phyloP scores from a whole-genome alignment of 2,329 filamentous ascomycete genomes.

The Graphilbum fragrans region DNA sequence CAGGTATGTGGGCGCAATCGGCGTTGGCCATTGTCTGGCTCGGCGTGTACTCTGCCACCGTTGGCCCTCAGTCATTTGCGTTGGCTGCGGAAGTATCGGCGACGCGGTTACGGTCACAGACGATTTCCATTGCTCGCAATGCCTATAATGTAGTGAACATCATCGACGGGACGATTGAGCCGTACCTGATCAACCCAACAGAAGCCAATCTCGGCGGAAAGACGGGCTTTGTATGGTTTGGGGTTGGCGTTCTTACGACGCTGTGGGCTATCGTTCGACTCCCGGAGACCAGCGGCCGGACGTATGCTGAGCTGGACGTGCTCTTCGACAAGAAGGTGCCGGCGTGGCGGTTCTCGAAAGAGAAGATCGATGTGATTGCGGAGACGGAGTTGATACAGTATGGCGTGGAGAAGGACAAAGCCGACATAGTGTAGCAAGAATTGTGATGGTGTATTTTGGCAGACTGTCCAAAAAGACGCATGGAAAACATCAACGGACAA shows the following conservation, averaged over 20 bases:
- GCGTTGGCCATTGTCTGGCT: not conserved
- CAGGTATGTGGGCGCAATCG: not conserved
- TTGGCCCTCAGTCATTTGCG: slow-evolving; percentile 34
- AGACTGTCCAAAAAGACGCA: too few species aligned
- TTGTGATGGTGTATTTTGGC: too few species aligned
- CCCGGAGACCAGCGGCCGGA: slow-evolving; percentile 23
- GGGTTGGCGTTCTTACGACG: slow-evolving; percentile 28
- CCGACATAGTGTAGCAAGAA: too few species aligned
- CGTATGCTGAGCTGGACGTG: not conserved
- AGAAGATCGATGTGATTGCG: too few species aligned
- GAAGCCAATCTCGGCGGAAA: slow-evolving; percentile 25
- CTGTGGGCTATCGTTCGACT: slow-evolving; percentile 38
- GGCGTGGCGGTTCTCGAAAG: too few species aligned
- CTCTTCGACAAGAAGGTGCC: too few species aligned
- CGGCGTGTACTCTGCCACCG: slow-evolving; percentile 3
- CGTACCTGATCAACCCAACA: slow-evolving; percentile 23
- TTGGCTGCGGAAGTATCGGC: slow-evolving; percentile 36
- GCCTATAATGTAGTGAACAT: slow-evolving; percentile 32
- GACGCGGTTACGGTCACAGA: slow-evolving; percentile 31
- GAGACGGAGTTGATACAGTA: too few species aligned
- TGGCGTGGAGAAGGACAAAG: too few species aligned
- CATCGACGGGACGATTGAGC: slow-evolving; percentile 24
- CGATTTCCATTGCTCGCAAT: slow-evolving; percentile 29
- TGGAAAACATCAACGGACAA: too few species aligned
- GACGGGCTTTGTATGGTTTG: slow-evolving; percentile 30